Base-by-base conservation (phyloP, 2,329 filamentous ascomycete species). In the Xylariaceae sp. region DNA sequence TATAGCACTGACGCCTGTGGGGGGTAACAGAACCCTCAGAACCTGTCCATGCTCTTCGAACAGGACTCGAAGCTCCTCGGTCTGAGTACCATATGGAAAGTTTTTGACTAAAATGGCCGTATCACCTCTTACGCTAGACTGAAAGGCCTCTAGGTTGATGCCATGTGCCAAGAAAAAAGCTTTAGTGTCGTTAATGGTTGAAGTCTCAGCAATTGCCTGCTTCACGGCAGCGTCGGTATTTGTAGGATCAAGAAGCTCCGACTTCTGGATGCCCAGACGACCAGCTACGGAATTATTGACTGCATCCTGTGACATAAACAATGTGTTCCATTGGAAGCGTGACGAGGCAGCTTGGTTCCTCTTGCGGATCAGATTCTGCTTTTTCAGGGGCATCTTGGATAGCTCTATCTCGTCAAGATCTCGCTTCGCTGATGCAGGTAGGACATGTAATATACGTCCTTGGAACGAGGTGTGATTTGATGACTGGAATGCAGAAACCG, bases 251-350 rank as follows among this genome's bases (percentile, higher is more conserved):
- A 98, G 74, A 43, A 98, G 68, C 55, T 95, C 89, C 9, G 89
- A 83, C 70, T 98, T 98, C 41, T 86, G 85, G 43, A 98, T 79
- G 35, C 91, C 90, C 43, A 98, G 74, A 40, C 90, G 85, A 59
- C 84, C 81, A 36, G 93, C 89, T 47, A 95, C 81, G 4, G 90
- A 94, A 37, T 87, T 82, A 66, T 96, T 90, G 39, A 98, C 89
- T 38, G 93, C 88, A 69, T 98, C 90, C 68, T 89, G 86, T 65
- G 86, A 96, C 87, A 98, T 94, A 65, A 93, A 98, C n/a, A 98
- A 73, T n/a, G 90, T 91, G 70, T 98, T 98, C 93, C 93, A 98
- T 62, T 91, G 95, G 68, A 97, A 97, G 1, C 79, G 81, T 37
- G 78, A 81, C 22, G 83, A 84, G 8, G 86, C 76, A 17, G 90